These are phyloP conservation scores for Alternaria sp. DNA, from an alignment of 2,329 filamentous ascomycete species.

Conservation along the genomic window DNA sequence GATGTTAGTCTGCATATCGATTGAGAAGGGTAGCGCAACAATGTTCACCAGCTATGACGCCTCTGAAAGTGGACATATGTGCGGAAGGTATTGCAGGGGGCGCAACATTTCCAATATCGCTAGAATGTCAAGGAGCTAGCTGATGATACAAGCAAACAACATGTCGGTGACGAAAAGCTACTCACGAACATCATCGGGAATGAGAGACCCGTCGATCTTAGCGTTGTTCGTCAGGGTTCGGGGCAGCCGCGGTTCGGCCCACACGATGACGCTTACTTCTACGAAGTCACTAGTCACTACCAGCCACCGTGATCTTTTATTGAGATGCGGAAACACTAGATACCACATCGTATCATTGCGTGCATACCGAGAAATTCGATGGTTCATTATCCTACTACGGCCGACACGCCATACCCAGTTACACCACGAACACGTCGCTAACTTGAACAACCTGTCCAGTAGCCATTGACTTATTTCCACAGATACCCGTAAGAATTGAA, in stretches of 20 bases:
- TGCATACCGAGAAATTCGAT: background rate
- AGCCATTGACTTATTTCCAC: slow-evolving; percentile 65
- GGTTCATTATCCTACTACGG: background rate
- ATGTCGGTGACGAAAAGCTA: background rate
- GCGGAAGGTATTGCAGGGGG: background rate
- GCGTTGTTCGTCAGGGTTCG: background rate
- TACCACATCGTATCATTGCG: background rate
- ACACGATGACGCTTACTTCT: background rate
- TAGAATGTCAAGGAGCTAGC: background rate
- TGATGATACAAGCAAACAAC: background rate
- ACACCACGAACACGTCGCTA: slow-evolving; percentile 53
- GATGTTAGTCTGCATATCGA: slow-evolving; percentile 2
- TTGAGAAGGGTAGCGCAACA: background rate
- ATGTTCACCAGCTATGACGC: slow-evolving; percentile 38
- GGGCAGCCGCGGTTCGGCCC: background rate
- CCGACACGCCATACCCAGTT: background rate
- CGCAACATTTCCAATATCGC: slow-evolving; percentile 9
- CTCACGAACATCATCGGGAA: background rate
- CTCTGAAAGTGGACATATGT: slow-evolving; percentile 48
- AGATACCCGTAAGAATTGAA: slow-evolving; percentile 68
- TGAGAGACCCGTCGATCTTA: slow-evolving; percentile 5
- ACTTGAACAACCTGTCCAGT: slow-evolving; percentile 66
- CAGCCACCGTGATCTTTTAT: background rate
- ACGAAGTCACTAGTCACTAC: background rate
- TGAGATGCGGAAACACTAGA: background rate